phyloP scores from a whole-genome alignment of 495 filamentous ascomycete genomes.

The Penicillium steckii region DNA sequence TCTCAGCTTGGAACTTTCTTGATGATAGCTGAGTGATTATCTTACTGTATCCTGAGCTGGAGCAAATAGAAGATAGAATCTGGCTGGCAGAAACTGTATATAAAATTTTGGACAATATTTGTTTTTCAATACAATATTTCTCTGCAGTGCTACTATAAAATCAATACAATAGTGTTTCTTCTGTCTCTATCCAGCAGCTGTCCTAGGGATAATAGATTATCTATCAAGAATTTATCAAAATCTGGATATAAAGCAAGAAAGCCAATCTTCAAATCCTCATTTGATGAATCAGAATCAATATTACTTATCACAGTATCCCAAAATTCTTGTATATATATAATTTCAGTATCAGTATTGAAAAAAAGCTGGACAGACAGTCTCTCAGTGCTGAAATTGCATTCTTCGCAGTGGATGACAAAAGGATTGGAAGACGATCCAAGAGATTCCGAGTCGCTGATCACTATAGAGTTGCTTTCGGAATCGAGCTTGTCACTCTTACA shows the following conservation, averaged over 20 bases:
- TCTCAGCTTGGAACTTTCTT: neutral
- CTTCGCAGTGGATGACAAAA: neutral
- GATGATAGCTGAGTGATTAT: neutral
- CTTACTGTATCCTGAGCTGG: neutral
- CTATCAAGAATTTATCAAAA: neutral
- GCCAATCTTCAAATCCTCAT: neutral
- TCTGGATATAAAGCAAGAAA: neutral
- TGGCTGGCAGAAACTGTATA: neutral
- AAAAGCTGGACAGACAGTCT: neutral
- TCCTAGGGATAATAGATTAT: neutral
- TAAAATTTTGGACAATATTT: neutral
- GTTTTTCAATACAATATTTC: neutral
- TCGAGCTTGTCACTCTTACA: no score
- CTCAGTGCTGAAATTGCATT: neutral
- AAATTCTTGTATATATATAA: neutral
- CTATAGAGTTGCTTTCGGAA: neutral
- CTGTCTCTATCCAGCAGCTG: neutral
- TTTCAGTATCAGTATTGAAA: neutral
- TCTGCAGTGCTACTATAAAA: neutral
- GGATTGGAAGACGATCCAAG: neutral
- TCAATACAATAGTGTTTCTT: neutral
- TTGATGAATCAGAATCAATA: neutral
- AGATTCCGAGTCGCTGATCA: neutral
- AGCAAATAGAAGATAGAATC: neutral
- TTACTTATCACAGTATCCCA: neutral